Base-by-base conservation (phyloP, 495 filamentous ascomycete species). In the Penicillium silybi region DNA sequence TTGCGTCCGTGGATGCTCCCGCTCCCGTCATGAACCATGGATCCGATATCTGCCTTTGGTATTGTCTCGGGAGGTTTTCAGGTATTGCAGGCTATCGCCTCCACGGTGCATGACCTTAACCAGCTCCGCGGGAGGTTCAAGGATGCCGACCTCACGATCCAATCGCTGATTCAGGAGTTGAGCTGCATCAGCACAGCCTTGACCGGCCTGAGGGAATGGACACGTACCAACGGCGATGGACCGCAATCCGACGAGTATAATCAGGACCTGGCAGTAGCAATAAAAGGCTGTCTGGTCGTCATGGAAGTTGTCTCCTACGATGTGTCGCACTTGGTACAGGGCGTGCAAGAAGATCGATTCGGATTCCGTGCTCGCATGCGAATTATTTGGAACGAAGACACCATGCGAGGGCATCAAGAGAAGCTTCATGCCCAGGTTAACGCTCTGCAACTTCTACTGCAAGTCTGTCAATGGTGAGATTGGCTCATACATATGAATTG, bases 381-480 rank as follows among this genome's bases (percentile, higher is more conserved):
- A 53, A 52, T 68, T 4, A 53, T 66, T 7, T 77, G 75, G 73
- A 76, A 69, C 40, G 73, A 75, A 44, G 68, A 69, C n/a, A 58
- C 53, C 6, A 75, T 77, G 66, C 63, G 56, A 48, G 68, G 56
- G 13, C 71, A 75, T 45, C 61, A 71, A 46, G 63, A 68, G n/a
- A 67, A 66, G 37, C 48, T 79, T 18, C 67, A 60, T 10, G 60
- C 64, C 17, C 74, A 79, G 41, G 62, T 73, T 16, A 52, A 62
- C 35, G 75, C 75, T 7, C 54, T 78, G 20, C 73, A 77, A 44
- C 52, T 78, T 13, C 47, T 78, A 42, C 56, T 78, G 9, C 67
- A 73, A 43, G 74, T 71, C n/a, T 69, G 63, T 41, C 67, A 72
- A 56, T 76, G 73, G 74, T 77, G 51, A 62, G 67, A 50, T 41